Conservation (phyloP, 2,329 filamentous ascomycete species). For the Sporothrix inflata region DNA sequence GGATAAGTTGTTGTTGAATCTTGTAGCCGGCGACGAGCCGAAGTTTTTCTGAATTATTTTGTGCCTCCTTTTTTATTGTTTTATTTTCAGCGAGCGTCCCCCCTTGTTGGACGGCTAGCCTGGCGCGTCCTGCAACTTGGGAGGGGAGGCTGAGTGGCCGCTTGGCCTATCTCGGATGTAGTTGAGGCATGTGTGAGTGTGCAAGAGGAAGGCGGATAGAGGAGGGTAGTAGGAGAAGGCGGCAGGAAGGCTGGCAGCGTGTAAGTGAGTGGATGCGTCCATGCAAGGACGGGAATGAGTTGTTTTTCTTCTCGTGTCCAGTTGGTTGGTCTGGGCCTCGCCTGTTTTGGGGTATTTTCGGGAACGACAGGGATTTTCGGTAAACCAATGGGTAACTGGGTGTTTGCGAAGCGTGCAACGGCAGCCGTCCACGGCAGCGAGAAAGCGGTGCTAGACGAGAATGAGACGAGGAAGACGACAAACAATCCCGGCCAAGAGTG, state of each 20-base stretch:
- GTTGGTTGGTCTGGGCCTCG: background rate
- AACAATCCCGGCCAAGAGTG: background rate
- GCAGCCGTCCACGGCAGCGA: constrained; percentile 13
- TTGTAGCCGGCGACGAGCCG: constrained; percentile 29
- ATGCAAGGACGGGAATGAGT: background rate
- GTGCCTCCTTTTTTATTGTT: background rate
- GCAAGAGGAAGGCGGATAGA: background rate
- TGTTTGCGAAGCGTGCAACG: constrained; percentile 13
- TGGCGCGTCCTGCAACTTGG: background rate
- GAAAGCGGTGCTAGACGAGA: background rate
- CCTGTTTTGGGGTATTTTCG: constrained; percentile 1
- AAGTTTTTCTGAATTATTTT: background rate
- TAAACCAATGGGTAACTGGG: constrained; percentile 21
- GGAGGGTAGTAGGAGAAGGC: background rate
- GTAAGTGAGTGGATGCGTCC: constrained; percentile 12
- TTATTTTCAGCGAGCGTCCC: background rate
- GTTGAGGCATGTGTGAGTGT: constrained; percentile 11
- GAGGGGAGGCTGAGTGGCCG: constrained; percentile 21
- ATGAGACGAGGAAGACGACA: constrained; percentile 9
- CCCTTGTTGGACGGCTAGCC: background rate
- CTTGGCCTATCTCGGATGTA: constrained; percentile 16
- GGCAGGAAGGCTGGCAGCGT: constrained; percentile 23
- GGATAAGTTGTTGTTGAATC: background rate
- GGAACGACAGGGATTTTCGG: constrained; percentile 24
- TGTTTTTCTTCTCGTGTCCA: background rate